Evolutionary conservation across 2,329 filamentous ascomycete genomes (phyloP).

Genomic region (Elsinoe perseae): DNA sequence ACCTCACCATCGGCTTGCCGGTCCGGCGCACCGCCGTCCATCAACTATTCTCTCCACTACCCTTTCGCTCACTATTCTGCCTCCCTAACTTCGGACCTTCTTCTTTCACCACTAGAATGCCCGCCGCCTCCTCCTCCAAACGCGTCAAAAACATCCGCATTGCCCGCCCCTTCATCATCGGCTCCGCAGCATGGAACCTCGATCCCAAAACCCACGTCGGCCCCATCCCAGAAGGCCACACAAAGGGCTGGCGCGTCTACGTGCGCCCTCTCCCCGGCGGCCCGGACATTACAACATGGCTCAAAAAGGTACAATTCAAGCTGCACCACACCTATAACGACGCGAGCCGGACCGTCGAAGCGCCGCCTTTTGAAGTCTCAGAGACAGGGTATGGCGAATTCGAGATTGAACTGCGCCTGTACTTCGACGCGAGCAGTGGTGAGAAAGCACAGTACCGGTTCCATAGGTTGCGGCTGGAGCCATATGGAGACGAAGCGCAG

Average conservation of each 20-base stretch:
- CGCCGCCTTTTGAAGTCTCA: constrained; percentile 66
- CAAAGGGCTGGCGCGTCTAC: constrained; percentile 93
- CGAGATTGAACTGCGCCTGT: constrained; percentile 89
- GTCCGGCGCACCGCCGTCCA: constrained; percentile 11
- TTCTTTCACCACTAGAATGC: constrained; percentile 25
- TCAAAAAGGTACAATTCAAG: constrained; percentile 96
- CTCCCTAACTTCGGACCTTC: not conserved
- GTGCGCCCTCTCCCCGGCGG: constrained; percentile 83
- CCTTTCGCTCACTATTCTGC: not conserved
- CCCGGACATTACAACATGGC: constrained; percentile 82
- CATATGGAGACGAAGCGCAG: constrained; percentile 73
- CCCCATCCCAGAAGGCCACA: constrained; percentile 79
- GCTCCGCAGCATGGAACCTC: constrained; percentile 46
- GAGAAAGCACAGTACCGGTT: constrained; percentile 96
- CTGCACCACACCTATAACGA: constrained; percentile 95
- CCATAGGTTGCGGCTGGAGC: constrained; percentile 84
- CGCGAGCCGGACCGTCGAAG: constrained; percentile 75
- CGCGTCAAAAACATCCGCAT: constrained; percentile 29
- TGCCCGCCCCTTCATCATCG: constrained; percentile 37
- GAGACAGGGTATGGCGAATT: constrained; percentile 99
- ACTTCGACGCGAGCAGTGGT: constrained; percentile 77
- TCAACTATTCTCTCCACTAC: not conserved
- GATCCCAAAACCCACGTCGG: constrained; percentile 70
- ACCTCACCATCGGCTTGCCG: constrained; percentile 7
- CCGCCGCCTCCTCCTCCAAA: constrained; percentile 29